Conservation (phyloP, 1,284 basidiomycete species). For the Leccinum angustisporum region DNA sequence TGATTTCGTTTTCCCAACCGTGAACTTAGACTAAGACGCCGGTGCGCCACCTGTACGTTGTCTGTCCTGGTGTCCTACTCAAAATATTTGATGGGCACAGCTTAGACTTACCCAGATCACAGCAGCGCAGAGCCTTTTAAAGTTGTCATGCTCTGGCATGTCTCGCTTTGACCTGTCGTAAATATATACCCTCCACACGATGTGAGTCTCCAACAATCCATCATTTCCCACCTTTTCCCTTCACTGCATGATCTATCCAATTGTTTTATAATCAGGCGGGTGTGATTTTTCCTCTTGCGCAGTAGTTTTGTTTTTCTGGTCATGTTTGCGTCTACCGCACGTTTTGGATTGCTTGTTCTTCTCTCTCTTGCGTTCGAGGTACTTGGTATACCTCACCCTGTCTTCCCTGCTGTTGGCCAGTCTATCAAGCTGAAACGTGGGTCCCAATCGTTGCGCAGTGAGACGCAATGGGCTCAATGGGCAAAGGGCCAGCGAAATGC, state of each 20-base stretch:
- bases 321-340: slow-evolving; percentile 14
- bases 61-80: neutral
- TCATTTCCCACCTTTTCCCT: slow-evolving; percentile 11
- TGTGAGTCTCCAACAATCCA: slow-evolving; percentile 1
- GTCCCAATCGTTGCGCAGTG: slow-evolving; percentile 15
- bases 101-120: neutral
- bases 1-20: neutral
- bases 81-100: neutral
- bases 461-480: slow-evolving; percentile 26
- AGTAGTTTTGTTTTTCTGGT: slow-evolving; percentile 5
- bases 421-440: slow-evolving; percentile 21
- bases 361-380: slow-evolving; percentile 13
- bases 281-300: slow-evolving; percentile 4
- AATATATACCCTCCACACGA: slow-evolving; percentile 10
- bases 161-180: slow-evolving; percentile 1
- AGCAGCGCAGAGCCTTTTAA: neutral
- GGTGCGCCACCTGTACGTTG: slow-evolving; percentile 1
- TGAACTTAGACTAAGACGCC: neutral
- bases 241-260: slow-evolving; percentile 3
- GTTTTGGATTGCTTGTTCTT: slow-evolving; percentile 15
- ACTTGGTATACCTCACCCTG: slow-evolving; percentile 12
- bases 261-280: slow-evolving; percentile 11
- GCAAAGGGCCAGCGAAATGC: slow-evolving; percentile 23
- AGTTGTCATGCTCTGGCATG: slow-evolving; percentile 1
- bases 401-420: slow-evolving; percentile 18